These are phyloP conservation scores for Boletus rubroflammeus DNA, from an alignment of 768 basidiomycete species.

Conservation along the genomic window DNA sequence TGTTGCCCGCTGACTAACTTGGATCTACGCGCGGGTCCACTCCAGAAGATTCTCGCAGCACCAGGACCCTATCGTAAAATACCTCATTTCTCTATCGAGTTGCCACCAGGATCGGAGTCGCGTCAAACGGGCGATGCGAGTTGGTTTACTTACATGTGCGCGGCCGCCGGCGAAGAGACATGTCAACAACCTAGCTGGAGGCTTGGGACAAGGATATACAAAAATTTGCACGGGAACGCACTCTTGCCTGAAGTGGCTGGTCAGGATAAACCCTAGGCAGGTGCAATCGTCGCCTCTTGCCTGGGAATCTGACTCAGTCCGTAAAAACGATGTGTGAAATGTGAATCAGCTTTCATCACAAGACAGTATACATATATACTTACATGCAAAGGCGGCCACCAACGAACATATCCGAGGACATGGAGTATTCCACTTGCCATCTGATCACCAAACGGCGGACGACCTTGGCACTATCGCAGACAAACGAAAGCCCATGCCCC, in stretches of 20 bases:
- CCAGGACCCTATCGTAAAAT: neutral
- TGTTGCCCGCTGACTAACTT: neutral
- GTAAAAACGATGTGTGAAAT: neutral
- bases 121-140: neutral
- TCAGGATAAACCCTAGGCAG: neutral
- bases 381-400: neutral
- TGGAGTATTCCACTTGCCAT: neutral
- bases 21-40: neutral
- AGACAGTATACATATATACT: neutral
- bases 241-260: neutral
- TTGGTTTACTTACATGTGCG: neutral
- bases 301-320: neutral
- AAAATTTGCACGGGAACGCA: neutral
- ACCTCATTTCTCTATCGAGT: neutral
- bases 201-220: neutral
- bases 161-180: too few relatives aligned
- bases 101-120: neutral
- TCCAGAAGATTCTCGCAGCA: too few relatives aligned
- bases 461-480: neutral
- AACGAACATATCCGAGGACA: neutral
- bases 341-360: neutral
- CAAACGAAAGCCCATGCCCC: neutral
- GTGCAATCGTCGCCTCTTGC: neutral
- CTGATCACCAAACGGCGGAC: neutral
- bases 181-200: neutral